Evolutionary conservation across 2,329 filamentous ascomycete genomes (phyloP), one percentile per base, ranked within the genome.

Genomic region (Fusarium subglutinans): DNA sequence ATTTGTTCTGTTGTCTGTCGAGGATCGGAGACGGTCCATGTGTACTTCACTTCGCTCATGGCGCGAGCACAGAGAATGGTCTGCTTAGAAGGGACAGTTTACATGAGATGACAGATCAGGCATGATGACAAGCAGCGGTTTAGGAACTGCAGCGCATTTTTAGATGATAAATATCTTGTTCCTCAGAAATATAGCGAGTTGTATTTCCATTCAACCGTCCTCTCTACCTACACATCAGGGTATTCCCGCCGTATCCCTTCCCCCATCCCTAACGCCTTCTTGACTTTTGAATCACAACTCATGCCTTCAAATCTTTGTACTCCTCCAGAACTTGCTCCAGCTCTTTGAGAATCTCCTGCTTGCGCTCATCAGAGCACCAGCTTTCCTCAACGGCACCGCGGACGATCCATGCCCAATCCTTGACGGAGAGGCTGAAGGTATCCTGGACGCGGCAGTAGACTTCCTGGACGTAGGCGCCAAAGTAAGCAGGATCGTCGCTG

Each of bases 361-460:
- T 95, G 78, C 93, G 87, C 72, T 84, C 84, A 44, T 89, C 84
- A 38, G 83, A 83, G 78, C 92, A 92, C 93, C 93, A 95, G 78
- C 92, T 94, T 30, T 90, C 91, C 69, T 88, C 84, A 17, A 94
- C 90, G 26, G 88, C 86, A 43, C 89, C 88, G 71, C 85, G 85
- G 17, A 88, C 90, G 77, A 95, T 91, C 11, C 78, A 82, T 73
- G 84, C 86, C 93, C 93, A 95, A 61, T 95, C 92, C n/a, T 83
- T 81, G 8, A 90, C 82, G 28, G 81, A 86, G 73, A 95, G 81
- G 8, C 83, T 79, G 80, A 94, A 94, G 2, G 91, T 90, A 47
- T 94, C 90, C 80, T 95, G 92, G 37, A 95, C 91, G 3, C 91
- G 91, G 76, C 90, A 92, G 67, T 79, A 95, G 75, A 94, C 94